These are phyloP conservation scores for Clonostachys solani DNA, from an alignment of 2,329 filamentous ascomycete genomes.

Conservation along the genomic window DNA sequence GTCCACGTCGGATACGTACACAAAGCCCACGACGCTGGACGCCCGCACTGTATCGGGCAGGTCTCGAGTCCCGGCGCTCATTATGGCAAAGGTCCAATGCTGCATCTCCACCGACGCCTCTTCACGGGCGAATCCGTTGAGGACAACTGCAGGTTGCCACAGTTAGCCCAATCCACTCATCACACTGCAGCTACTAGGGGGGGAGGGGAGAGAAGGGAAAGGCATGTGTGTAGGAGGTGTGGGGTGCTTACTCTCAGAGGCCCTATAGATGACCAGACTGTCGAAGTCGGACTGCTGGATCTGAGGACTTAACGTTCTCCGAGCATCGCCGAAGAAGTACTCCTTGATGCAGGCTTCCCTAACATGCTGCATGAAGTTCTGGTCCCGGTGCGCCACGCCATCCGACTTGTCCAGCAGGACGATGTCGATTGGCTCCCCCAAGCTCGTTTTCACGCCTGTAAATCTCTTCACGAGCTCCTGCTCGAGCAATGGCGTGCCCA, in stretches of 20 bases:
- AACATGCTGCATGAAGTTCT: slow-evolving; percentile 66
- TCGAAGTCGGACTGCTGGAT: slow-evolving; percentile 81
- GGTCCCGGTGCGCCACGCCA: slow-evolving; percentile 75
- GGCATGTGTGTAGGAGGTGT: slow-evolving; percentile 9
- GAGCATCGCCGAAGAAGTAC: slow-evolving; percentile 88
- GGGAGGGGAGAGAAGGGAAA: no score
- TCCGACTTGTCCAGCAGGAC: slow-evolving; percentile 80
- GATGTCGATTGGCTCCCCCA: slow-evolving; percentile 68
- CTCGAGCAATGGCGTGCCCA: slow-evolving; percentile 75
- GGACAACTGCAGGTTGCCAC: slow-evolving; percentile 9
- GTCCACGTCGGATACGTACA: slow-evolving; percentile 91
- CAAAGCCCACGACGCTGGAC: slow-evolving; percentile 83
- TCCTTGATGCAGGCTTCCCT: slow-evolving; percentile 77
- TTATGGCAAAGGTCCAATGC: slow-evolving; percentile 80
- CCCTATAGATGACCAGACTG: slow-evolving; percentile 63
- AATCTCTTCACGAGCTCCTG: slow-evolving; percentile 72
- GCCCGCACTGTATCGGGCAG: slow-evolving; percentile 69
- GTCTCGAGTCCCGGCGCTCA: slow-evolving; percentile 70
- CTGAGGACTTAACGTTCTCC: slow-evolving; percentile 76
- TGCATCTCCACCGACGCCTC: slow-evolving; percentile 65
- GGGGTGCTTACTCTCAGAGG: slow-evolving; percentile 1
- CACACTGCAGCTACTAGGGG: not conserved
- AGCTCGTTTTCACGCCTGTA: slow-evolving; percentile 44
- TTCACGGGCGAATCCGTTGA: slow-evolving; percentile 54
- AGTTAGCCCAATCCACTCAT: slow-evolving; percentile 4